Base-by-base conservation (phyloP, 1,284 basidiomycete species). In the Pseudozyma sp. region DNA sequence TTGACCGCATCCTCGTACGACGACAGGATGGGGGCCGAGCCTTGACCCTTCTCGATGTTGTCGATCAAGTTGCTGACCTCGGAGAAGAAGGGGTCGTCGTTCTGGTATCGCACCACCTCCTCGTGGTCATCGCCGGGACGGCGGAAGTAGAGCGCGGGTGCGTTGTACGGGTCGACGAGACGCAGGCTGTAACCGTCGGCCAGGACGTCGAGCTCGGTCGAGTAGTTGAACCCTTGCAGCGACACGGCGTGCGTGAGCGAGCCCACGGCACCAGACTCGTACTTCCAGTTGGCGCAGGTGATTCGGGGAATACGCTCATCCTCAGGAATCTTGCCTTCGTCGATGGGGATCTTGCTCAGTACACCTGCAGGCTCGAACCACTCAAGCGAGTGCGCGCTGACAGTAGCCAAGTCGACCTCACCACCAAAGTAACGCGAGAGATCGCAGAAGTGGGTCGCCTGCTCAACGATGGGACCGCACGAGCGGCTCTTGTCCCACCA, bases 361-460 rank as follows among this genome's bases (percentile, higher is more conserved):
- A 90, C 85, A 33, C 96, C 97, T 4, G 96, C 92, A 5, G 77
- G 77, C 69, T 84, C 82, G 65, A 76, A 80, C 75, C 81, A 68
- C 62, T 84, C 82, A 30, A 84, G 54, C 59, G 80, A 77, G 47
- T 85, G 84, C 44, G 84, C 87, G 68, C 87, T 88, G 42, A 98
- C 94, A 47, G 90, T 90, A 64, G 88, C 86, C 68, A 96, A 90
- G 82, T 97, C 92, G 62, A 98, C 94, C 79, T 98, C 96, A 45
- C 96, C 96, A 57, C 95, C 96, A 85, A 99, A 98, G 88, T 98
- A 99, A 77, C 96, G 91, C 55, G 94, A 95, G 46, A 95, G 88
- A 57, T 75, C 73, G 49, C 87, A 87, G 79, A 90, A 89, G 84
- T 90, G 96, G 8, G 97, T 99, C 43, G 93, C 96, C 86, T 98